Percentiles rank a stretch among this genome's conserved stretches.
Conservation (phyloP, 179 eudicot species). For the Actinidia chinensis region DNA sequence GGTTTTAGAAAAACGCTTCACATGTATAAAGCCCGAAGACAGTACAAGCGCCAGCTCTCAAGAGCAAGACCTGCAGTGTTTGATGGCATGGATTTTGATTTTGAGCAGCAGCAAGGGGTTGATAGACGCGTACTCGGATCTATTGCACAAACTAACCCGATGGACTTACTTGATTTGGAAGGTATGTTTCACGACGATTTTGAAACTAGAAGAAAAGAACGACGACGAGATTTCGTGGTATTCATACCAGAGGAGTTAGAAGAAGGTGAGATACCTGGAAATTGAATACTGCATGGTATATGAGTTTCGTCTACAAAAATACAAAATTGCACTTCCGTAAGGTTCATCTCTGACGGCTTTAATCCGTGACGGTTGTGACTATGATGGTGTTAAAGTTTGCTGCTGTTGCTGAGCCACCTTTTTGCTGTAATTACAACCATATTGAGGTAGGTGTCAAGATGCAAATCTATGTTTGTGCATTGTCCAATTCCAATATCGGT, state of each 20-base stretch:
- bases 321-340: background rate
- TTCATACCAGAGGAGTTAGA: constrained; percentile 55
- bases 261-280: constrained; percentile 74
- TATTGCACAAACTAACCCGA: constrained; percentile 57
- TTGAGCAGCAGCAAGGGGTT: constrained; percentile 58
- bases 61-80: constrained; percentile 23
- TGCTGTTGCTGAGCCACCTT: background rate
- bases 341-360: background rate
- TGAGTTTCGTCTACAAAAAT: background rate
- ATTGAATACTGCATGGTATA: background rate
- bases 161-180: constrained; percentile 55
- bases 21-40: constrained; percentile 1
- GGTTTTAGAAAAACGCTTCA: background rate
- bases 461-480: background rate
- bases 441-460: too few species aligned
- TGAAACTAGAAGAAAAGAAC: constrained; percentile 29
- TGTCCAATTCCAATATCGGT: background rate
- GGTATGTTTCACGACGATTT: constrained; percentile 27
- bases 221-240: constrained; percentile 13
- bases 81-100: constrained; percentile 46
- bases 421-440: too few species aligned
- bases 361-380: background rate
- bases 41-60: constrained; percentile 14
- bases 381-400: background rate
- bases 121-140: constrained; percentile 56